Base-by-base conservation (phyloP, 2,329 filamentous ascomycete species). In the Lachnellula occidentalis region DNA sequence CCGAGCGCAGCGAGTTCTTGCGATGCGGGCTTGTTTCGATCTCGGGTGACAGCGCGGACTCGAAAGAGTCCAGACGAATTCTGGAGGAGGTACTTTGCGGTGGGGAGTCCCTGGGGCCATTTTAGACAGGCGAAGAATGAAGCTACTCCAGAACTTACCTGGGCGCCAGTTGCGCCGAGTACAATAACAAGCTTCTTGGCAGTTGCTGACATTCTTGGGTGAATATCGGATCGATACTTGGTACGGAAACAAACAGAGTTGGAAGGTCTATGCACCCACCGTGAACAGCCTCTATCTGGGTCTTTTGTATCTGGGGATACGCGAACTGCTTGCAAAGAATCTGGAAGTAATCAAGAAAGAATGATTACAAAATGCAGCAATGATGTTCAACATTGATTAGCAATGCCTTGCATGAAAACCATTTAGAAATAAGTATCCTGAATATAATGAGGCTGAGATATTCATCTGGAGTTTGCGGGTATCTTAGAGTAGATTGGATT, bases 1-100 rank as follows among this genome's bases (percentile, higher is more conserved):
- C 48, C 48, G 7, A 34, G 64, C 9, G 17, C 17, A 14, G 14
- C 42, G 12, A 45, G 42, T 15, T 21, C 58, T 41, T 58, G 57
- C 3, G 43, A 19, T 14, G 34, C 21, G 9, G 71, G 65, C 14
- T 65, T 55, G 42, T 65, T 45, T n/a, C 15, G 39, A 61, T 80
- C 72, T n/a, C 78, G 75, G 9, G 75, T 78, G 47, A 80, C 70
- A 36, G 71, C 77, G 8, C 78, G 74, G 53, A 81, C 69, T 45
- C 69, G 73, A 68, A 72, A 81, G 51, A 74, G 60, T 36, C 70
- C 61, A 2, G 74, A 75, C 2, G 72, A 61, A 58, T 79, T 73
- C 37, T 68, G 68, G 14, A 78, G 70, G 21, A 80, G 68, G 24
- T 68, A 65, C 48, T 72, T 64, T 54, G 79, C 67, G 11, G 79